Base-by-base conservation (phyloP, 208 protist genomes). In the Ichthyophonus hoferi region DNA sequence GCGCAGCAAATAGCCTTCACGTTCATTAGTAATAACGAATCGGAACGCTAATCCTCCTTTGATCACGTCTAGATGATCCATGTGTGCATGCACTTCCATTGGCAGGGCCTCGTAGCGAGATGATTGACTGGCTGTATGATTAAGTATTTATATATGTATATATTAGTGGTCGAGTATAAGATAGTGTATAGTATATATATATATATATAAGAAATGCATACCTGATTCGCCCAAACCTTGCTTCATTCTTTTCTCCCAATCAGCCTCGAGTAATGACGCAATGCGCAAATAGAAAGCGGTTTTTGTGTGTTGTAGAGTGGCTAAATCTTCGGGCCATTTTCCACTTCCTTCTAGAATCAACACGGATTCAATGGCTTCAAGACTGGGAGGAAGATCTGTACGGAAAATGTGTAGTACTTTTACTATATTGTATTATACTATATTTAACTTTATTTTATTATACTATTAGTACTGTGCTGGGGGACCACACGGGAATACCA, bases 311-410 rank as follows among this genome's bases (percentile, higher is more conserved):
- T 85, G 81, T 37, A 85, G 38, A 12, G 81, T 38, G 14, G 24
- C 24, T 12, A 85, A 37, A 58, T 85, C 81, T 7, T 85, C 81
- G 17, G 81, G 81, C 81, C 81, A 85, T 35, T 85, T 85, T 41
- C 39, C 39, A 50, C 81, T 85, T 7, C 33, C 31, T 35, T 85
- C 81, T 38, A 85, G 38, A 40, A 85, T 38, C 39, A 85, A 58
- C 17, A 85, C 35, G 7, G 38, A 17, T 31, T 85, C 81, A 7
- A 85, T 40, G 7, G 40, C 81, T 85, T 40, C 39, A 0, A 41
- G 81, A 37, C 39, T 41, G 0, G 24, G 38, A 17, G 81, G 17
- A 17, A 85, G n/a, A 40, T 58, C 81, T 85, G 40, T 40, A 67
- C n/a, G n/a, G n/a, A n/a, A n/a, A n/a, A n/a, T n/a, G n/a, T n/a